Conservation (phyloP, 1,284 basidiomycete genomes). For the Ustilago esculenta region DNA sequence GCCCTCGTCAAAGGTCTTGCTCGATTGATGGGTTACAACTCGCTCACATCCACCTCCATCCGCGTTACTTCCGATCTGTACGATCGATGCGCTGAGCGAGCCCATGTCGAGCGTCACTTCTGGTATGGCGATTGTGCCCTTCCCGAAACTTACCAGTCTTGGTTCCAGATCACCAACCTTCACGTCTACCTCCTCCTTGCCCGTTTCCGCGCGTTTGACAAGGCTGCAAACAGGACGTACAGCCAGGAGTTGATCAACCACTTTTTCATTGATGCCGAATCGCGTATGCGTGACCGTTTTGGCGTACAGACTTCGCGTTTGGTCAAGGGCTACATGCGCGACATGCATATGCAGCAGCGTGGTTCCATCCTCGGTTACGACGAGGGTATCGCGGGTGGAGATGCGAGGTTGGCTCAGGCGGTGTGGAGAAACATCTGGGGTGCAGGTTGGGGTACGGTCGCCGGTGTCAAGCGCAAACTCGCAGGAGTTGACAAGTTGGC, state of each 20-base stretch:
- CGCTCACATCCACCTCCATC: conserved; percentile 70
- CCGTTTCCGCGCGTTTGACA: conserved; percentile 84
- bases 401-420: conserved; percentile 75
- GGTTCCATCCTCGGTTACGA: conserved; percentile 85
- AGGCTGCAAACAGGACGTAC: conserved; percentile 74
- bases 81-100: conserved; percentile 70
- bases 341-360: conserved; percentile 88
- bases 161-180: conserved; percentile 93
- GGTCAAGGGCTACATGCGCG: conserved; percentile 88
- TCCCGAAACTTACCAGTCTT: conserved; percentile 94
- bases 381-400: conserved; percentile 73
- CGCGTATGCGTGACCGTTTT: conserved; percentile 82
- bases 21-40: conserved; percentile 71
- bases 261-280: conserved; percentile 94
- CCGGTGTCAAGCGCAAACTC: conserved; percentile 67
- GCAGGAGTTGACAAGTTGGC: conserved; percentile 51
- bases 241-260: conserved; percentile 88
- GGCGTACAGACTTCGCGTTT: conserved; percentile 78
- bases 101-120: conserved; percentile 63
- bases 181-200: conserved; percentile 91
- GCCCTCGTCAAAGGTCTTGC: conserved; percentile 67
- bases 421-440: conserved; percentile 90
- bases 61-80: conserved; percentile 71
- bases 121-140: conserved; percentile 76
- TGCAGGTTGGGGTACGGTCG: conserved; percentile 68